Percentiles rank a stretch among this genome's conserved stretches.
Conservation (phyloP, 106 monocot genomes). For the Allium fistulosum region DNA sequence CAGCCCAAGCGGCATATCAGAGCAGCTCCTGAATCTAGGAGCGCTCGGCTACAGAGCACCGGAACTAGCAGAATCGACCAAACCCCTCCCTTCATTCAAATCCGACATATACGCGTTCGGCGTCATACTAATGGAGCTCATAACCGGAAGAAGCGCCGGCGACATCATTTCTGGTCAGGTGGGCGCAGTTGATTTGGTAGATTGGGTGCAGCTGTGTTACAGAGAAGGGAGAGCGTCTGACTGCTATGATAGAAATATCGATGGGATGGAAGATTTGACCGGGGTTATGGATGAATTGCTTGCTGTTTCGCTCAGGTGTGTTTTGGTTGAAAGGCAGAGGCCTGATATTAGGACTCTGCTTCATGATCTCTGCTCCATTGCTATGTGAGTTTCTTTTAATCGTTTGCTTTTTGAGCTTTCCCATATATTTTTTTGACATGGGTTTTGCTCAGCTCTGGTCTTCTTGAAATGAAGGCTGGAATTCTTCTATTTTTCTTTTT, state of each 20-base stretch:
- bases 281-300: constrained; percentile 66
- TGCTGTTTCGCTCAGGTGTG: constrained; percentile 65
- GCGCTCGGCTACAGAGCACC: constrained; percentile 87
- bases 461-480: constrained; percentile 24
- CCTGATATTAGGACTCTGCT: constrained; percentile 73
- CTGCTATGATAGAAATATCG: constrained; percentile 72
- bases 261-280: constrained; percentile 46
- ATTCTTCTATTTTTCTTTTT: too few relatives aligned
- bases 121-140: constrained; percentile 75
- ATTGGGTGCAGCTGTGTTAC: constrained; percentile 78
- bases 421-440: background rate
- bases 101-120: constrained; percentile 81
- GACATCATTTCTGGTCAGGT: constrained; percentile 82
- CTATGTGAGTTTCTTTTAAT: constrained; percentile 33
- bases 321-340: constrained; percentile 76
- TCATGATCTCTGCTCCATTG: constrained; percentile 69
- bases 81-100: constrained; percentile 61
- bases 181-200: constrained; percentile 73
- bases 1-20: constrained; percentile 45
- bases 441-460: constrained; percentile 12
- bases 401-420: background rate
- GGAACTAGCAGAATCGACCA: constrained; percentile 39
- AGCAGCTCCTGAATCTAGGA: constrained; percentile 61
- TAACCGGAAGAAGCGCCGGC: constrained; percentile 77
- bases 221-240: constrained; percentile 68